Evolutionary conservation across 2,329 filamentous ascomycete genomes (phyloP), one percentile per base, ranked within the genome.

Genomic region (Calonectria pseudoreteaudii): DNA sequence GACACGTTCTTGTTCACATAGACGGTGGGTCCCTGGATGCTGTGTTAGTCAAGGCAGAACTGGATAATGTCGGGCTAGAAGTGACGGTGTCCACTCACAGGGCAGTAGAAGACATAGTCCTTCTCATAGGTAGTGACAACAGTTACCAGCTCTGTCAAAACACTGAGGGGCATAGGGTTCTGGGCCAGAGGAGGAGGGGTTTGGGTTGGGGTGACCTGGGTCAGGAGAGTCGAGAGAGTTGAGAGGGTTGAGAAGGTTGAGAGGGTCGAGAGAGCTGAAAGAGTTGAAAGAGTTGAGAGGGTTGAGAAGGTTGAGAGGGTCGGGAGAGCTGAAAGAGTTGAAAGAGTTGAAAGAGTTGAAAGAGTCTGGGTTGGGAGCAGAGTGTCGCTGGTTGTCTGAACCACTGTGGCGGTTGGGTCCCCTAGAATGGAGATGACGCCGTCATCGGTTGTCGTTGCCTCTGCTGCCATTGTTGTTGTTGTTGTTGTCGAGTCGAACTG

Each of bases 101-200:
- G 86, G 76, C 87, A 88, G 81, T 84, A 85, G 53, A 85, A 86
- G 47, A 85, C 84, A 77, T 84, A 86, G 71, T 82, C 80, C 14
- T 83, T 84, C 64, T 83, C 81, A 68, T 84, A 76, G 67, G 85
- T 81, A n/a, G 86, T 86, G 30, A 85, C 85, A 74, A 79, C 82
- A 26, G 71, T 73, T 47, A 75, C 70, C 68, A 53, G n/a, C 23
- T 53, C 49, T 3, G 47, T 65, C 2, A 41, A 23, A 23, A 28
- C 53, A 8, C 28, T 49, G 16, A 31, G 31, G 31, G 67, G 53
- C 14, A 28, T 52, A 16, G 41, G 31, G n/a, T 11, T 38, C 23
- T 34, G 31, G 31, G 31, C 20, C 34, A 26, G 34, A 18, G 53
- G n/a, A 8, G 18, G 30, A 34, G 20, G 11, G 36, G 56, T 41